phyloP scores from a whole-genome alignment of 2,329 filamentous ascomycete species.

The Scytalidium sp. region DNA sequence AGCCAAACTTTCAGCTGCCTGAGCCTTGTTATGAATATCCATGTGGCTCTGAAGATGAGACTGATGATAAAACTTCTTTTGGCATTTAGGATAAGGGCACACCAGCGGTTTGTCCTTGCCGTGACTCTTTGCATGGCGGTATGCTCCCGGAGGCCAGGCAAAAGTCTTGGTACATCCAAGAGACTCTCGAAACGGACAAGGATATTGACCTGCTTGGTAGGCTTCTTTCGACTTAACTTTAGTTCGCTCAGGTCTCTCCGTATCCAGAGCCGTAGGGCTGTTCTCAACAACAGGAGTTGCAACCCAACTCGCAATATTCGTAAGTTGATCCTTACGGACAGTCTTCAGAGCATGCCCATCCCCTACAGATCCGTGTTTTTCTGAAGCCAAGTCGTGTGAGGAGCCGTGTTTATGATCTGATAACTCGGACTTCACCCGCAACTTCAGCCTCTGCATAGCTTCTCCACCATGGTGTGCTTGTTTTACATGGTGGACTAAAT shows the following conservation, averaged over 20 bases:
- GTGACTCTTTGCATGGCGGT: neutral
- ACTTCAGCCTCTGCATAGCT: constrained; percentile 18
- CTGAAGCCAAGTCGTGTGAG: neutral
- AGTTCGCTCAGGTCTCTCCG: neutral
- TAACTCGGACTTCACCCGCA: constrained; percentile 18
- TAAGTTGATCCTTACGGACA: neutral
- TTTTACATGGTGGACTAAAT: constrained; percentile 22
- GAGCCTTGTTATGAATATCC: neutral
- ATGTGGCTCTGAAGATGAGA: neutral
- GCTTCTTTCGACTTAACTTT: neutral
- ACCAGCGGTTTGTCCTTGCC: neutral
- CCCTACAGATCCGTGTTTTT: neutral
- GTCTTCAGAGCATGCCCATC: neutral
- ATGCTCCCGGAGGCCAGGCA: neutral
- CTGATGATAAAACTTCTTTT: neutral
- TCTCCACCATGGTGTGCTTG: constrained; percentile 13
- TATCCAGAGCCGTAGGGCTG: neutral
- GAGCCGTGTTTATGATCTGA: constrained; percentile 6
- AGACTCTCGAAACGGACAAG: neutral
- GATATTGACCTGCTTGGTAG: neutral
- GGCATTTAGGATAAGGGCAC: neutral
- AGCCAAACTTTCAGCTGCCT: neutral
- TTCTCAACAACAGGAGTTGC: neutral
- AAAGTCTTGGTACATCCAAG: neutral
- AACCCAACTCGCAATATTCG: neutral